Base-by-base conservation (phyloP, 2,329 filamentous ascomycete species). In the Colletotrichum eleusines region DNA sequence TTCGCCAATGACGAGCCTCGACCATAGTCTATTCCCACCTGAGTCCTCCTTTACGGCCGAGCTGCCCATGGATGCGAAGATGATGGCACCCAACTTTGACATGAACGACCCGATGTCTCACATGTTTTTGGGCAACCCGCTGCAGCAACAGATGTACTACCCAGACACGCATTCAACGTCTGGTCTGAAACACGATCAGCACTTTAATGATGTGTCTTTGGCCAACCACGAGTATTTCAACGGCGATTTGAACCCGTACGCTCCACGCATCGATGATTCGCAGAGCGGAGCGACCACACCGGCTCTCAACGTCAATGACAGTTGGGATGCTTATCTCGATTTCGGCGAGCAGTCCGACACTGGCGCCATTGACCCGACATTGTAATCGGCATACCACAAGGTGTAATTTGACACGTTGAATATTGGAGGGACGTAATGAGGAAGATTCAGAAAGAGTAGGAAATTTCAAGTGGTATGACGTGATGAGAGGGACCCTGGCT, bases 11-110 rank as follows among this genome's bases (percentile, higher is more conserved):
- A 64, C 51, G 71, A 74, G 26, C 67, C 74, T 55, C 65, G 73
- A 79, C 31, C 53, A 76, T 2, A 71, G 67, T 1, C 74, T 77
- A 60, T 77, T 75, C 46, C 66, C 77, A 0, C 73, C 74, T 2
- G 72, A 73, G 1, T 84, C 83, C 0, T 76, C 76, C 1, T 86
- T 85, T 62, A 85, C 83, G 0, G 75, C 82, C 0, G 80, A 84
- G 69, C 74, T 86, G 8, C 79, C 84, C 0, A 73, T 80, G 1
- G 83, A 85, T 59, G 79, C 81, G 2, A 84, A 81, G 73, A 81
- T 83, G 81, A 76, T 85, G 73, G 74, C 78, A 48, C 75, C 78
- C 1, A 78, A 78, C 8, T 63, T 80, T 16, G 78, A 79, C 38
- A 76, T 80, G 73, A 76, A 60, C 35, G 75, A 77, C 7, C 76